Evolutionary conservation across 202 grass and related monocot species (phyloP).

Genomic region (Bolboschoenoplectus hybrid): DNA sequence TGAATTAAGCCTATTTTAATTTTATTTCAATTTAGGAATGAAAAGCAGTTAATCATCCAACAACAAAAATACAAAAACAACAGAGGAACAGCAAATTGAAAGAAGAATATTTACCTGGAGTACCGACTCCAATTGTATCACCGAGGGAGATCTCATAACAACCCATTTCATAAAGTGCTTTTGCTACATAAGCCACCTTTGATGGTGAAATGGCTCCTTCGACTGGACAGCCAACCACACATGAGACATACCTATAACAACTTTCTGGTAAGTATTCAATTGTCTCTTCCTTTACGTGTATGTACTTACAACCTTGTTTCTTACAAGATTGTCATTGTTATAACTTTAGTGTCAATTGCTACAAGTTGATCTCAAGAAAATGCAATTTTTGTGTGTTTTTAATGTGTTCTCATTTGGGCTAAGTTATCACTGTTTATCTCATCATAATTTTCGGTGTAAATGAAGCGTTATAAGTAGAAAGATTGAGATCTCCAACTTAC

Average conservation of each 20-base stretch:
- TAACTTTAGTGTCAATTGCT: neutral
- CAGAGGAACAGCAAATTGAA: neutral
- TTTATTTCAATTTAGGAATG: constrained; percentile 19
- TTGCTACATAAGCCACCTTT: constrained; percentile 81
- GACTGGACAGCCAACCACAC: constrained; percentile 75
- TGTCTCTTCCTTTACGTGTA: neutral
- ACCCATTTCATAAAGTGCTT: constrained; percentile 84
- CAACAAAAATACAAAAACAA: neutral
- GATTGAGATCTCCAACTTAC: constrained; percentile 46
- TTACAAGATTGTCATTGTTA: neutral
- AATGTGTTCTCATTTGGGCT: neutral
- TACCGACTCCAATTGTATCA: constrained; percentile 87
- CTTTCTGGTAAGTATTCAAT: constrained; percentile 30
- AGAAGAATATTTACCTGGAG: constrained; percentile 56
- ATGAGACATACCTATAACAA: constrained; percentile 81
- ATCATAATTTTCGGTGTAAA: constrained; percentile 14
- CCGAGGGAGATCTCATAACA: constrained; percentile 89
- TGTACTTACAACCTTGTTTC: neutral
- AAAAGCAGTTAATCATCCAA: neutral
- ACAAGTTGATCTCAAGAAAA: neutral
- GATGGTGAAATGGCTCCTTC: constrained; percentile 68
- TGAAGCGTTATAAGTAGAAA: neutral
- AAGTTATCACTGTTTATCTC: neutral
- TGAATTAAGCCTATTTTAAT: neutral
- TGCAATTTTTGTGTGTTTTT: neutral